phyloP scores from a whole-genome alignment of 768 basidiomycete species.

The Goffeauzyma gilvescens region DNA sequence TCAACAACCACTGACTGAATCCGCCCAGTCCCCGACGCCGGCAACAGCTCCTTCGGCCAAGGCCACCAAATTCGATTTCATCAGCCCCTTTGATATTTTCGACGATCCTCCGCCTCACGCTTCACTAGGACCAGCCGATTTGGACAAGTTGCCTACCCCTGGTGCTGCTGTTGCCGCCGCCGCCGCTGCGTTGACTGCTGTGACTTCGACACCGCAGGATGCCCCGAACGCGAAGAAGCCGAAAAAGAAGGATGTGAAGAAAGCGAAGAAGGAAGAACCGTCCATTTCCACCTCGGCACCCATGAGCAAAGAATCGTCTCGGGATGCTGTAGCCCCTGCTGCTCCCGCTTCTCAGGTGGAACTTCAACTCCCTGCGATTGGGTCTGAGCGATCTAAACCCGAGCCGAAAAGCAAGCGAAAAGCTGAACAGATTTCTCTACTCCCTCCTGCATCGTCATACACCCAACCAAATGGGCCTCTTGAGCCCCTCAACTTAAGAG shows the following conservation, averaged over 20 bases:
- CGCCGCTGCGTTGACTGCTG: too few relatives aligned
- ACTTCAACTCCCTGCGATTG: too few relatives aligned
- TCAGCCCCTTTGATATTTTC: conserved; percentile 9
- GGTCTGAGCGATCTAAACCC: too few relatives aligned
- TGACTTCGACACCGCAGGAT: too few relatives aligned
- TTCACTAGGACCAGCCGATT: too few relatives aligned
- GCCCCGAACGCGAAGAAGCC: background rate
- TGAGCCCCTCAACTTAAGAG: background rate
- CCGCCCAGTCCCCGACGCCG: background rate
- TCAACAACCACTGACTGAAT: too few relatives aligned
- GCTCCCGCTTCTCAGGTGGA: background rate
- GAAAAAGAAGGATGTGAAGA: conserved; percentile 1
- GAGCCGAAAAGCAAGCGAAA: background rate
- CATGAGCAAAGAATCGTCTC: background rate
- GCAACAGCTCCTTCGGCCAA: background rate
- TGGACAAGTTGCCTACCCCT: background rate
- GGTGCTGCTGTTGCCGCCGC: background rate
- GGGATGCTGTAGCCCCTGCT: too few relatives aligned
- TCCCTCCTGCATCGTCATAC: background rate
- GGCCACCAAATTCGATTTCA: background rate
- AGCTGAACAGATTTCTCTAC: background rate
- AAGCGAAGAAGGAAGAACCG: background rate
- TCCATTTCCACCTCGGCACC: background rate
- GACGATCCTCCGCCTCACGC: background rate
- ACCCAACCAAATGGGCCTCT: background rate